Evolutionary conservation across 1,284 basidiomycete genomes (phyloP), one percentile per base, ranked within the genome.

Genomic region (Apiotrichum sp.): DNA sequence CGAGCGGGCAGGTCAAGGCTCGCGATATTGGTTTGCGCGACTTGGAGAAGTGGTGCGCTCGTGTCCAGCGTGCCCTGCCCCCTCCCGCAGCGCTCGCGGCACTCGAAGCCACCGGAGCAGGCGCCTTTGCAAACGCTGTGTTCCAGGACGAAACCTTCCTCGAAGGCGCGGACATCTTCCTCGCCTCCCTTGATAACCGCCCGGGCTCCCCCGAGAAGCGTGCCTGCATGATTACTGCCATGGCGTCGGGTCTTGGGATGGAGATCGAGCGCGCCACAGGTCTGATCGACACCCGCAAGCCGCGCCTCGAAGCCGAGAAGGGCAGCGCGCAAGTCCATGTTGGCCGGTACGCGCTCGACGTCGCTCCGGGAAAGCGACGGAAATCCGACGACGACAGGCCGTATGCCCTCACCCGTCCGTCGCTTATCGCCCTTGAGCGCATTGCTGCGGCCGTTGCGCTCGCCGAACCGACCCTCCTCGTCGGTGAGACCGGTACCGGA

Each of bases 401-500:
- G 0, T 99, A 96, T 67, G 93, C 90, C 2, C 80, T 98, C 76
- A 96, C 96, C 63, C 85, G 86, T 61, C 92, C 93, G 0, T 91
- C 92, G 0, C 77, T 89, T 1, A 76, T 84, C 29, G 79, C 98
- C 6, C 81, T 98, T 29, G 88, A 93, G 41, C 84, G 89, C 32
- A 84, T 98, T 45, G 84, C 86, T 0, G 86, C 85, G 10, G 83
- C 87, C 0, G 80, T 93, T 36, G 80, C 85, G 0, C 78, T 88
- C 39, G 77, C 78, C 13, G 96, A 99, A 71, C 93, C 96, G 0
- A 80, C 95, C 1, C 81, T 99, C 2, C 82, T 98, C 22, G 93
- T 95, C 0, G 96, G 96, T 53, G 96, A 99, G 79, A 99, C 96
- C 0, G 96, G 96, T 43, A 99, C 96, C 1, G 96, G 96, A 39